Conservation (phyloP, 2,329 filamentous ascomycete genomes). For the Podosphaera xanthii region DNA sequence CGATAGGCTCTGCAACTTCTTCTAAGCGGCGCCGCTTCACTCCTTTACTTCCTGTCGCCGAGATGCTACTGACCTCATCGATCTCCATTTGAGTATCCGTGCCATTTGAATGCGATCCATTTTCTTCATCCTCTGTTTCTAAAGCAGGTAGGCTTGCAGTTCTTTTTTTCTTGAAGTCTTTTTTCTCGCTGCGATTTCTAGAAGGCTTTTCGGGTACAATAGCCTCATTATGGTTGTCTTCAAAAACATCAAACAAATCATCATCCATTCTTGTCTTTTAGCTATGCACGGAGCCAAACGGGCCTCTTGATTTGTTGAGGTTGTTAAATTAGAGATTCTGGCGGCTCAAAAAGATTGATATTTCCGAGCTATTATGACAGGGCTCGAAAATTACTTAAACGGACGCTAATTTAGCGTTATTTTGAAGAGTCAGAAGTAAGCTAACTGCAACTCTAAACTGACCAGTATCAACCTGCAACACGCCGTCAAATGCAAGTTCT, state of each 20-base stretch:
- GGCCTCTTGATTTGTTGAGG: not conserved
- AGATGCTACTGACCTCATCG: constrained; percentile 18
- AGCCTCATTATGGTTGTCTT: constrained; percentile 33
- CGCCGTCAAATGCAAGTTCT: too few species aligned
- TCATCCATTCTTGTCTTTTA: constrained; percentile 38
- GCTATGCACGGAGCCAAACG: not conserved
- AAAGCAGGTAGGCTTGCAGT: constrained; percentile 34
- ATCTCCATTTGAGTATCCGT: not conserved
- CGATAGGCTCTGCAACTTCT: constrained; percentile 48
- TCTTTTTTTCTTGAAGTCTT: constrained; percentile 59
- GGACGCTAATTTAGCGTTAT: not conserved
- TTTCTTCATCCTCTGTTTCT: constrained; percentile 30
- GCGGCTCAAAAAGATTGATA: too few species aligned
- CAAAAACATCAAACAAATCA: constrained; percentile 65
- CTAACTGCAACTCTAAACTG: too few species aligned
- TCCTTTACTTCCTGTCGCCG: constrained; percentile 24
- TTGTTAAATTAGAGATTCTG: not conserved
- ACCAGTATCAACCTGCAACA: too few species aligned
- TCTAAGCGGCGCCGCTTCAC: constrained; percentile 42
- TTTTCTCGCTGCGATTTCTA: constrained; percentile 16
- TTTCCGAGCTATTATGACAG: not conserved
- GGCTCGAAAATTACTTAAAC: not conserved
- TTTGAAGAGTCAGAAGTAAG: not conserved
- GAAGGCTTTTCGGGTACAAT: constrained; percentile 16
- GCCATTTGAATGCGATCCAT: constrained; percentile 39